These are phyloP conservation scores for Penicillium desertorum DNA, from an alignment of 495 filamentous ascomycete genomes.

Conservation along the genomic window DNA sequence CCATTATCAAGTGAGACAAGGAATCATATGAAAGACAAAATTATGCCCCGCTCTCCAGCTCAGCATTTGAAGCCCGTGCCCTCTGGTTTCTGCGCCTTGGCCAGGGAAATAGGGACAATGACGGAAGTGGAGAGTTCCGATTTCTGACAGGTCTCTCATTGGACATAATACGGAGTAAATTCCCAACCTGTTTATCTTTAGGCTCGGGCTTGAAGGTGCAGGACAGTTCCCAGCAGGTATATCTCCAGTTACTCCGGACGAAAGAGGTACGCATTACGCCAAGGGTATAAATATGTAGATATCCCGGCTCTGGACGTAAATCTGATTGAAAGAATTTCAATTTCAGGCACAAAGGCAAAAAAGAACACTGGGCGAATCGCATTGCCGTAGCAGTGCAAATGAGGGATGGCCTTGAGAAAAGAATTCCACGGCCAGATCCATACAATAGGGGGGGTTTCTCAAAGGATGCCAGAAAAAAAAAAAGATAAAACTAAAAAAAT, in stretches of 20 bases:
- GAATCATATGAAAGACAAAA: too few relatives aligned
- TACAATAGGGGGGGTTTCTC: slow-evolving; percentile 7
- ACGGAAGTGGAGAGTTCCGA: slow-evolving; percentile 19
- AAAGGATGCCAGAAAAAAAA: slow-evolving; percentile 10
- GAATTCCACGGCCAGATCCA: neutral
- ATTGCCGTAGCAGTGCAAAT: slow-evolving; percentile 9
- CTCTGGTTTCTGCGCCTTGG: neutral
- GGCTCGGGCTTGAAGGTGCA: neutral
- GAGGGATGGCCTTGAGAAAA: neutral
- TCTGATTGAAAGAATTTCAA: slow-evolving; percentile 4
- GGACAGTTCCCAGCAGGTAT: neutral
- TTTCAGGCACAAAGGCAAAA: neutral
- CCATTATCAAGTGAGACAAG: too few relatives aligned
- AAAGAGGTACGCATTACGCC: neutral
- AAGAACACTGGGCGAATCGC: slow-evolving; percentile 3
- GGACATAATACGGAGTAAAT: slow-evolving; percentile 9
- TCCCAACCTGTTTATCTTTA: slow-evolving; percentile 4
- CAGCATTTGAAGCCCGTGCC: neutral
- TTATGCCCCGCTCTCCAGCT: neutral
- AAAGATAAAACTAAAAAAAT: slow-evolving; percentile 10
- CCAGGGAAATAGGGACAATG: slow-evolving; percentile 17
- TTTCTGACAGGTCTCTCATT: slow-evolving; percentile 11
- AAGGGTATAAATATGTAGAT: neutral
- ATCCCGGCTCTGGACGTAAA: neutral
- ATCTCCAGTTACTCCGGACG: neutral